phyloP scores from a whole-genome alignment of 2,329 filamentous ascomycete genomes.

The Bipolaris sorokiniana region DNA sequence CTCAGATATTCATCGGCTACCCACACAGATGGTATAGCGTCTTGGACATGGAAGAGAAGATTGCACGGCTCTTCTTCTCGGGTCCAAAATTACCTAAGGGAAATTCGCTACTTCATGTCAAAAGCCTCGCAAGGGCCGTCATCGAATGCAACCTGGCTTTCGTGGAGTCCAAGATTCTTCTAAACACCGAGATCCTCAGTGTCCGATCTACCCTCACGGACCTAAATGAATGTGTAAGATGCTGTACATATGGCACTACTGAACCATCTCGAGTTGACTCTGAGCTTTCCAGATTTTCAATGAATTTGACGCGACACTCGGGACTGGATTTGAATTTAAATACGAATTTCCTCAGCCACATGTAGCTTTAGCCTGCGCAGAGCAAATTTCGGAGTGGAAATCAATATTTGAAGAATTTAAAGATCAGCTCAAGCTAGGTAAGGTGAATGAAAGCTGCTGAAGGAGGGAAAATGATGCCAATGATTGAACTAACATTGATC shows the following conservation, averaged over 20 bases:
- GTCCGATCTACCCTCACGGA: neutral
- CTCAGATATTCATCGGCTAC: neutral
- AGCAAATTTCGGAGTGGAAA: neutral
- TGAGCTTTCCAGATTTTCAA: neutral
- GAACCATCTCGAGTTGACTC: neutral
- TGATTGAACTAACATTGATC: neutral
- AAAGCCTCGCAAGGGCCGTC: neutral
- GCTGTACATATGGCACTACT: neutral
- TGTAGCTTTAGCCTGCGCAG: neutral
- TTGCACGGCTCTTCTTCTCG: neutral
- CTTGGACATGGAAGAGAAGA: neutral
- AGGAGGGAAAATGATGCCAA: neutral
- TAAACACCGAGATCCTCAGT: neutral
- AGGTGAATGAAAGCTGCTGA: neutral
- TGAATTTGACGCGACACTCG: neutral
- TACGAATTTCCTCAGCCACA: neutral
- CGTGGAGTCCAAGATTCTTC: neutral
- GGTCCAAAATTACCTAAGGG: neutral
- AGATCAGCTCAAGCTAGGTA: neutral
- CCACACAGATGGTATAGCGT: neutral
- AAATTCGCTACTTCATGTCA: neutral
- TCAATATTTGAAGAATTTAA: neutral
- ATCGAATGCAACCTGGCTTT: neutral
- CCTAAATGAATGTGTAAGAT: neutral
- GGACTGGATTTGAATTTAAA: neutral